phyloP scores from a whole-genome alignment of 352 stramenopile species.

The Globisporangium radiosum region DNA sequence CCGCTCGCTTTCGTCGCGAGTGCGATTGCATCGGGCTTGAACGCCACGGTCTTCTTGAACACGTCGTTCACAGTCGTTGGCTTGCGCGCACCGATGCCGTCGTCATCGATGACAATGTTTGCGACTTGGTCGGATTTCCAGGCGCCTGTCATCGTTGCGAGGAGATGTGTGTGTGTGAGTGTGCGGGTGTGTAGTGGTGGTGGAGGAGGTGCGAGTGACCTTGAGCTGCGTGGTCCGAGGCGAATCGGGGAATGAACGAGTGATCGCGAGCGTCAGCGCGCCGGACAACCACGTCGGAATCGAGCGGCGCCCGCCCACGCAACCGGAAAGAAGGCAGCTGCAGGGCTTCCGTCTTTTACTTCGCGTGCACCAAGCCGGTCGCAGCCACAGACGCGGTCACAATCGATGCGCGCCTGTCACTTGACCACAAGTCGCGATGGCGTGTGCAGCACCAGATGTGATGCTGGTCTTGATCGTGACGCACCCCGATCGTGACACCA shows the following conservation, averaged over 20 bases:
- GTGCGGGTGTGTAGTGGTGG: background rate
- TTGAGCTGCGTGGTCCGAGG: constrained; percentile 3
- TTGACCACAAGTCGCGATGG: no score
- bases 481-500: no score
- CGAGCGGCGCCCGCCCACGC: background rate
- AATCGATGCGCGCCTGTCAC: no score
- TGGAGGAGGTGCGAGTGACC: background rate
- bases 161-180: background rate
- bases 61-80: constrained; percentile 29
- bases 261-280: background rate
- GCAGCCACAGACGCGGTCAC: no score
- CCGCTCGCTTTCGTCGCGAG: constrained; percentile 29
- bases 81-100: constrained; percentile 20
- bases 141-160: constrained; percentile 7
- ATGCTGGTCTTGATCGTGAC: no score
- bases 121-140: constrained; percentile 10
- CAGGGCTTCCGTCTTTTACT: no score
- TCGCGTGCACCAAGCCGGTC: no score
- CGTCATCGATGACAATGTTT: constrained; percentile 7
- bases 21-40: constrained; percentile 19
- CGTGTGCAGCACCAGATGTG: no score
- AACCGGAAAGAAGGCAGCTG: no score
- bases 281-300: background rate
- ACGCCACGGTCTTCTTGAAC: constrained; percentile 30
- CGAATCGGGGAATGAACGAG: constrained; percentile 8